Evolutionary conservation across 2,329 filamentous ascomycete species (phyloP), one percentile per base, ranked within the genome.

Genomic region (Byssochlamys sp.): DNA sequence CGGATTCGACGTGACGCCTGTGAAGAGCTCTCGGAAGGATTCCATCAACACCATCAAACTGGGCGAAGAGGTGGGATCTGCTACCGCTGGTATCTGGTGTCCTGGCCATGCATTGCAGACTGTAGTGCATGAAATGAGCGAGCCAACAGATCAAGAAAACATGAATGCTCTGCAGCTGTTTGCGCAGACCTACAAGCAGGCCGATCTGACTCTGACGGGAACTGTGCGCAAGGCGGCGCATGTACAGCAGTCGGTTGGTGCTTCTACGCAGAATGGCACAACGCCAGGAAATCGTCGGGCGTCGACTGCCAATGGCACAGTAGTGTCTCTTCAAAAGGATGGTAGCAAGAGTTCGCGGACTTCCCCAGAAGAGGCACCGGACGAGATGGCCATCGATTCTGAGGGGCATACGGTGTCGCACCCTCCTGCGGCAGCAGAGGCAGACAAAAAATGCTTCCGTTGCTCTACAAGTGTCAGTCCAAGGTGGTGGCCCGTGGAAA

Each of bases 201-300:
- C 94, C 7, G 94, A 99, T 69, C 81, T 92, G 48, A 84, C 89
- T 2, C 77, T 96, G 65, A 96, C 91, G 2, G 94, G 94, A 28
- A 96, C 92, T 19, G 90, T 94, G 25, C 87, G 94, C 56, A 96
- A 96, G 73, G 92, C 94, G 25, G 94, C 90, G 59, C 81, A 94
- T 69, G 67, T 77, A 68, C 69, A 76, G 65, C 65, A 75, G 65
- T 65, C 72, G 58, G 64, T 76, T 63, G 66, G 72, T 60, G 54
- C 70, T 26, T 64, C 68, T 19, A 60, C 69, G 39, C 66, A 71
- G 33, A 61, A 66, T 58, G 63, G 60, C 10, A 58, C 62, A n/a
- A 60, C 63, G 19, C 55, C 74, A 59, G 67, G 72, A 27, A 78
- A 80, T 64, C 78, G 84, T 57, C 81, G 84, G 60, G 74, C 79